Evolutionary conservation across 2,329 filamentous ascomycete species (phyloP), one percentile per base, ranked within the genome.

Genomic region (Dactylellina drechsleri): DNA sequence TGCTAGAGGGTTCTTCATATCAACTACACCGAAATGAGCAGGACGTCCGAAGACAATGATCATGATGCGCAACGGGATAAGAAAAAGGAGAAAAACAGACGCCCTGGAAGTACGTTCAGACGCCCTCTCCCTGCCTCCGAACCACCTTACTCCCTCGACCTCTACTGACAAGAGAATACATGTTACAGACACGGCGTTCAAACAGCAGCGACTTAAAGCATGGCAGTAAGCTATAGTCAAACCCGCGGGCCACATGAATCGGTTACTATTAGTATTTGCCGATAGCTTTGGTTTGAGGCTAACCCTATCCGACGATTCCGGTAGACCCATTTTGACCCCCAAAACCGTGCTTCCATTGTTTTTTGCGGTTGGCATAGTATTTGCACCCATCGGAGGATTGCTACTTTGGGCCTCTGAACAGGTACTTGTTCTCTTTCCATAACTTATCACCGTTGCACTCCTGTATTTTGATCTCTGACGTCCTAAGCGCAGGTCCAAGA

Each of bases 141-240:
- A 20, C 49, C 40, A 36, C 66, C 16, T 66, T 43, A 15, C 43
- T n/a, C 16, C 23, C 54, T 49, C 45, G 13, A 18, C 18, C 16
- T 10, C 45, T 7, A 16, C n/a, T 43, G n/a, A 43, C n/a, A 43
- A 43, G 12, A 43, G 23, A 23, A 2, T 23, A 23, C 23, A 61
- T 20, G 59, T 20, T 60, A 66, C 80, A 96, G 92, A 98, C 84
- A 98, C 94, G 73, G 95, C 95, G 10, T 99, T 98, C 82, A 88
- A 95, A 80, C 95, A 99, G 82, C 95, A 99, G 83, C 90, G 95
- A 81, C 84, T 99, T 83, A 97, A 98, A 84, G 95, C 95, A 85
- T 99, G 95, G 95, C 95, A 99, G 91, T 96, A 86, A 83, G 92
- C 87, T 49, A 53, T 78, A 2, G 10, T 6, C 31, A 6, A 8